phyloP scores from a whole-genome alignment of 768 basidiomycete genomes.

The Filobasidium floriforme region DNA sequence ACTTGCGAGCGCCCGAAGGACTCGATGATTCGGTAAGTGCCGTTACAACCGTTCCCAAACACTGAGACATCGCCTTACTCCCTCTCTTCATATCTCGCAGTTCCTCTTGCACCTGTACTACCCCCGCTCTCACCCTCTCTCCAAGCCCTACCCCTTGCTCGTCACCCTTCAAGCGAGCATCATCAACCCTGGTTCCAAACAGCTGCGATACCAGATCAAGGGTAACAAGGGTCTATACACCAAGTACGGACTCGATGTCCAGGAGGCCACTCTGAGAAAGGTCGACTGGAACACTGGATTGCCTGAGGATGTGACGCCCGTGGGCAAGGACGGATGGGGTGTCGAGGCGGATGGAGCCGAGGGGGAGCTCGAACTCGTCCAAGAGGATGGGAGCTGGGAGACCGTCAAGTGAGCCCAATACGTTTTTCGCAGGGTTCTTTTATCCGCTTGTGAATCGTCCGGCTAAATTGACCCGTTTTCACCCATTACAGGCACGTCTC shows the following conservation, averaged over 20 bases:
- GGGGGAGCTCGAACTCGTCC: constrained; percentile 59
- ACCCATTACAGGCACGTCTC: constrained; percentile 22
- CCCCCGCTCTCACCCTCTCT: constrained; percentile 28
- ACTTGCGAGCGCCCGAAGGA: constrained; percentile 50
- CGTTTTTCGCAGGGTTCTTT: not conserved
- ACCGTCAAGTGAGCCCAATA: constrained; percentile 9
- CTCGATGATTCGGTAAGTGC: constrained; percentile 46
- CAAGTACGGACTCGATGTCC: constrained; percentile 69
- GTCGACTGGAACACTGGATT: constrained; percentile 30
- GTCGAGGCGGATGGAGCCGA: constrained; percentile 15
- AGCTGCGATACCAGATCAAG: constrained; percentile 64
- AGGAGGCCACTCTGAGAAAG: constrained; percentile 60
- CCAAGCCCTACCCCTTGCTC: constrained; percentile 50
- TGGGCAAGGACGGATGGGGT: constrained; percentile 20
- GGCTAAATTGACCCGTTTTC: not conserved
- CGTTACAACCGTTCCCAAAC: not conserved
- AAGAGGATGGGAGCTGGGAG: constrained; percentile 54
- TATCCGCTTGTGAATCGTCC: too few species aligned
- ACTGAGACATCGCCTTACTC: constrained; percentile 32
- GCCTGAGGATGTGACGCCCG: constrained; percentile 9
- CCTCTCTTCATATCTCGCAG: constrained; percentile 51
- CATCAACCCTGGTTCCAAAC: constrained; percentile 59
- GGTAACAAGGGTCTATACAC: constrained; percentile 64
- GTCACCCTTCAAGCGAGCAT: constrained; percentile 63
- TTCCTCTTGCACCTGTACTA: constrained; percentile 41